These are phyloP conservation scores for Camelina hispida DNA, from an alignment of 345 rosid species.

Conservation along the genomic window DNA sequence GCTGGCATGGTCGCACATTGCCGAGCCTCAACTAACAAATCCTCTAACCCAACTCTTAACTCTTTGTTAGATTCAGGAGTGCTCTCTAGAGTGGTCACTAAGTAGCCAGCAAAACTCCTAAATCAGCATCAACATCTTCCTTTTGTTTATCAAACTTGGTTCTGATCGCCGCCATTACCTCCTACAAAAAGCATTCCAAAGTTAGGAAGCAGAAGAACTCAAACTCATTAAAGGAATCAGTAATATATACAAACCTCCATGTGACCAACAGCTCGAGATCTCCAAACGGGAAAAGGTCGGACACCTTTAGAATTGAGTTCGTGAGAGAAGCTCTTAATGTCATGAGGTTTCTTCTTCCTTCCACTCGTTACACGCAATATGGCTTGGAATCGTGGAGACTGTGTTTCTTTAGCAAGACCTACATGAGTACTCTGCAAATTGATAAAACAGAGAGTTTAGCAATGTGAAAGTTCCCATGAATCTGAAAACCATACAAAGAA, in stretches of 20 bases:
- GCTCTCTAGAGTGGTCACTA: slow-evolving; percentile 81
- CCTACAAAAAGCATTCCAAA: slow-evolving; percentile 51
- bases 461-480: neutral
- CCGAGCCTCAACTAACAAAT: slow-evolving; percentile 75
- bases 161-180: slow-evolving; percentile 79
- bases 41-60: slow-evolving; percentile 78
- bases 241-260: slow-evolving; percentile 66
- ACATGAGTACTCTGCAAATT: slow-evolving; percentile 61
- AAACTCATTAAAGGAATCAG: slow-evolving; percentile 7
- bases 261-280: slow-evolving; percentile 82
- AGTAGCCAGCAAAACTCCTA: slow-evolving; percentile 88
- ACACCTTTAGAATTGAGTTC: slow-evolving; percentile 99
- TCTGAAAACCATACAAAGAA: slow-evolving; percentile 18
- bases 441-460: neutral
- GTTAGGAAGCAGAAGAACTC: neutral
- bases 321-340: slow-evolving; percentile 94
- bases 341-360: slow-evolving; percentile 77
- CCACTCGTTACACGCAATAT: slow-evolving; percentile 84
- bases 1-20: slow-evolving; percentile 85
- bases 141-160: slow-evolving; percentile 83
- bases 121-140: slow-evolving; percentile 91
- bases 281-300: slow-evolving; percentile 86
- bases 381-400: slow-evolving; percentile 88
- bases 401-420: slow-evolving; percentile 76
- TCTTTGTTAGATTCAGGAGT: slow-evolving; percentile 66